Base-by-base conservation (phyloP, 2,329 filamentous ascomycete genomes). In the Rosellinia necatrix region DNA sequence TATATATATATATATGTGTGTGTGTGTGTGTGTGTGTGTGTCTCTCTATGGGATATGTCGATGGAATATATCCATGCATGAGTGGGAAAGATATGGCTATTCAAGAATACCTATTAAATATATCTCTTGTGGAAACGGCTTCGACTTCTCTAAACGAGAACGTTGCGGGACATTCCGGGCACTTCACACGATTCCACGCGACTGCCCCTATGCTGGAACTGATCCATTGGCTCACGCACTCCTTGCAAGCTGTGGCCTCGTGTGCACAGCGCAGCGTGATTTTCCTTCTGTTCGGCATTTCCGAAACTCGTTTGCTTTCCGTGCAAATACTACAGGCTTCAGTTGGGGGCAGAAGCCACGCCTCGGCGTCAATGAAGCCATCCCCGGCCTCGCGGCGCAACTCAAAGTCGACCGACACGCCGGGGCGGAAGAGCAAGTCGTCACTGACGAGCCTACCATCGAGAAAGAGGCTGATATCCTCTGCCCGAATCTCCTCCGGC, bases 221-320 rank as follows among this genome's bases (percentile, higher is more conserved):
- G 22, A 75, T 70, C 73, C 73, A 75, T 27, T 67, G 60, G 13
- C 60, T 58, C 17, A 74, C 55, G 19, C 74, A 76, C 3, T 64
- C 64, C 30, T 68, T 71, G 63, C 74, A 75, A 2, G 66, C 63
- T 0, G 53, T 61, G 4, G 68, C 53, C 25, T 57, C 48, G 51
- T 74, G 69, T 12, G 60, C 48, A 57, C 73, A 75, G 9, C 54
- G 40, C 0, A 40, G 21, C 3, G 72, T 69, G 38, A 72, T 64
- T 3, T 53, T 64, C n/a, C 60, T 49, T 19, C 29, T 34, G 6
- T 56, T 56, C 2, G 72, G 71, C 60, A 74, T 67, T 48, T 72
- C 71, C 9, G 65, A 69, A 5, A 69, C 58, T 27, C 63, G 64
- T 60, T 72, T 74, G 25, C 70, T 67, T 37, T 75, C 73, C 17